These are phyloP conservation scores for Alternaria atra DNA, from an alignment of 2,329 filamentous ascomycete species.

Conservation along the genomic window DNA sequence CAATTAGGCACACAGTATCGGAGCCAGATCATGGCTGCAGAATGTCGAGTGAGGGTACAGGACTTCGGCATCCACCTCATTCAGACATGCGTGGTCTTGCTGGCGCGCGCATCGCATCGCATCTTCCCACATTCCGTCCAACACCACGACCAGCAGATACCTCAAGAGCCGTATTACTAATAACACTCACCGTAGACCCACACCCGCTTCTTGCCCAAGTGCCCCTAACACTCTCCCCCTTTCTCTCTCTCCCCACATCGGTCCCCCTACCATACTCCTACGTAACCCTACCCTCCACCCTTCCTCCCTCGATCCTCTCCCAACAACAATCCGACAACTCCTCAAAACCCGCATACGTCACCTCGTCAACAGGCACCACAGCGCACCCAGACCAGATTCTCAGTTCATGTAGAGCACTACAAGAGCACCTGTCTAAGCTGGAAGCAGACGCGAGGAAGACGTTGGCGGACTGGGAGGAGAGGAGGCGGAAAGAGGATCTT, in stretches of 20 bases:
- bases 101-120: not conserved
- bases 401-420: conserved; percentile 79
- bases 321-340: conserved; percentile 64
- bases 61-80: not conserved
- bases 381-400: conserved; percentile 84
- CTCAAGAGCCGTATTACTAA: conserved; percentile 10
- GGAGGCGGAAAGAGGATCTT: conserved; percentile 70
- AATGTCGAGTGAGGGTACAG: too few species aligned
- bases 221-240: conserved; percentile 91
- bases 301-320: conserved; percentile 13
- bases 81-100: not conserved
- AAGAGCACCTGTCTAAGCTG: conserved; percentile 75
- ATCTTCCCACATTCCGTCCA: not conserved
- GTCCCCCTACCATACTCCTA: conserved; percentile 83
- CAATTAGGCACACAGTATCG: too few species aligned
- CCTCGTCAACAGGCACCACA: conserved; percentile 78
- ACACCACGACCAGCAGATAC: not conserved
- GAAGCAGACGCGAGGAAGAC: conserved; percentile 73
- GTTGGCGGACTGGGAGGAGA: conserved; percentile 75
- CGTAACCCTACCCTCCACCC: conserved; percentile 25
- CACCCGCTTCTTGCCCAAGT: conserved; percentile 92
- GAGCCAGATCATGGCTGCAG: not conserved
- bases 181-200: conserved; percentile 56
- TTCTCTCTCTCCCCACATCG: conserved; percentile 87
- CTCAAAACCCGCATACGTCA: conserved; percentile 68